Evolutionary conservation across 2,329 filamentous ascomycete genomes (phyloP).

Genomic region (Cladosporium colombiae): DNA sequence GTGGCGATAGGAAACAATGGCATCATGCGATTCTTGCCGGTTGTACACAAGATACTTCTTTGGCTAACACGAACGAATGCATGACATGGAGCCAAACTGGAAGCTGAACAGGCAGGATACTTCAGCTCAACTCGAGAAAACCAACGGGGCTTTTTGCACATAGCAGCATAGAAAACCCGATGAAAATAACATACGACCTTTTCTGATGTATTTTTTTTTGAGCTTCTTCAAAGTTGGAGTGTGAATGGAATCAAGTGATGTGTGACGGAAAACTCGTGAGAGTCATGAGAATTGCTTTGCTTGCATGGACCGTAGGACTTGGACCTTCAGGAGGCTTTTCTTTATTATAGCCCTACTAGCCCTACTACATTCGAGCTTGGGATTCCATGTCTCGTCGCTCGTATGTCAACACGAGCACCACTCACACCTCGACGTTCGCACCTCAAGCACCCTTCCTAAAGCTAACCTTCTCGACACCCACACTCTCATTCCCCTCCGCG

Average conservation of each 20-base stretch:
- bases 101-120: neutral
- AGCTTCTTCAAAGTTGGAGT: neutral
- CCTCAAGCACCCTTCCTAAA: constrained; percentile 50
- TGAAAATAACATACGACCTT: neutral
- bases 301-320: no score
- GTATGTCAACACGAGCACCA: neutral
- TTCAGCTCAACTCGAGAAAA: neutral
- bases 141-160: neutral
- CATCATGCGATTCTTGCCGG: neutral
- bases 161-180: neutral
- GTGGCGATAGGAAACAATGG: constrained; percentile 1
- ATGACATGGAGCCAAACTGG: neutral
- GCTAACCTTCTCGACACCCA: constrained; percentile 58
- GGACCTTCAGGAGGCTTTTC: no score
- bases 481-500: constrained; percentile 53
- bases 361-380: neutral
- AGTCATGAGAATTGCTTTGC: neutral
- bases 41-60: neutral
- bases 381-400: neutral
- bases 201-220: neutral
- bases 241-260: neutral
- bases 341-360: no score
- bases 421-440: no score
- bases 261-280: neutral
- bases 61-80: neutral